Base-by-base conservation (phyloP, 192 early-diverging fungal genomes). In the Gamsiella multidivaricata region DNA sequence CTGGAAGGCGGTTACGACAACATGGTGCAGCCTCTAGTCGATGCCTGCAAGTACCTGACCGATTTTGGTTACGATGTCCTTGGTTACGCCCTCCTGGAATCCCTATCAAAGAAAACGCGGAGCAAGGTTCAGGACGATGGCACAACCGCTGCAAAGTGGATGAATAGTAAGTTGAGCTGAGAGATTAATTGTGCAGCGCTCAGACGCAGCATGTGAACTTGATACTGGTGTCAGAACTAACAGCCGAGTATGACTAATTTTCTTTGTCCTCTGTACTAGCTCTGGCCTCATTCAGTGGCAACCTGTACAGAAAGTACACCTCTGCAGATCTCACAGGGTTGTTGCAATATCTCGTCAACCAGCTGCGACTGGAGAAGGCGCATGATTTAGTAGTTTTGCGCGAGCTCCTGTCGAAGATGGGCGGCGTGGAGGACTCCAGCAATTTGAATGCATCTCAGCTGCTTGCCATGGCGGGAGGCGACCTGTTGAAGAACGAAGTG, bases 11-110 rank as follows among this genome's bases (percentile, higher is more conserved):
- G 65, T 17, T 94, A 94, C 78, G 90, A 93, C 65, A 96, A 94
- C 63, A 71, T 92, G 83, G 92, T 91, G 11, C 73, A 83, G 9
- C 80, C 82, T 1, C 81, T 96, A 47, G 94, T 93, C 0, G 94
- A 96, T 36, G 87, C 89, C n/a, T 88, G 88, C 45, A 81, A 87
- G 22, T 94, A 95, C 66, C 65, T 96, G 32, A 88, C 89, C 18
- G 80, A 87, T 5, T 87, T 96, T 31, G 85, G 86, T 14, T 91
- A 93, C 34, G 94, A 96, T 64, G 88, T 95, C 20, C 69, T 95
- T 22, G 80, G 71, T 0, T 95, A 89, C 54, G 69, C 84, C 10
- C 69, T 96, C 26, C 71, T 95, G 22, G 93, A 92, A 29, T 86
- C 86, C 5, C 76, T 95, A 20, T 80, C 90, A 10, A 86, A 85